Evolutionary conservation across 1,284 basidiomycete species (phyloP).

Genomic region (Ceraceosorus guamensis): DNA sequence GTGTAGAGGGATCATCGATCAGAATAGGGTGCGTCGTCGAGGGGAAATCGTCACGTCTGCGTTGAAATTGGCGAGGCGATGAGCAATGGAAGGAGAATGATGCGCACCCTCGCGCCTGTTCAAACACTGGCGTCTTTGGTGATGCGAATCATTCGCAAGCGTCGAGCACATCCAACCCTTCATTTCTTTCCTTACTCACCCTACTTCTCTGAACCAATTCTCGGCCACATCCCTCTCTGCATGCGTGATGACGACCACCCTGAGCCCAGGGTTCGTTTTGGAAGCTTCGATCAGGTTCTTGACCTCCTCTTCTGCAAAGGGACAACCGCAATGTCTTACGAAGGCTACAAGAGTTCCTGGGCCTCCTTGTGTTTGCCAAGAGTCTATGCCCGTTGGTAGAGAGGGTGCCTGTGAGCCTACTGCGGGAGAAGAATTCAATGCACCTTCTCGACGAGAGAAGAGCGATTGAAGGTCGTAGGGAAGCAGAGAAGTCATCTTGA

Average conservation of each 20-base stretch:
- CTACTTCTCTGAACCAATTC: constrained; percentile 12
- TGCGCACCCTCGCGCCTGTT: too few species aligned
- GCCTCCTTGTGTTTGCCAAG: not conserved
- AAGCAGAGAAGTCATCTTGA: constrained; percentile 6
- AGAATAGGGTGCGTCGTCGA: constrained; percentile 5
- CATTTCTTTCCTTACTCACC: constrained; percentile 5
- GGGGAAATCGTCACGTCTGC: constrained; percentile 2
- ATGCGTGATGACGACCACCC: constrained; percentile 15
- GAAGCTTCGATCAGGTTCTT: constrained; percentile 3
- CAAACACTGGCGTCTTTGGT: too few species aligned
- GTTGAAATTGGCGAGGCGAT: not conserved
- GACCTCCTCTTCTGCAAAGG: constrained; percentile 18
- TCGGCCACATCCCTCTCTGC: constrained; percentile 7
- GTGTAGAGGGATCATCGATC: constrained; percentile 8
- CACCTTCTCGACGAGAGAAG: constrained; percentile 4
- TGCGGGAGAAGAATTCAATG: not conserved
- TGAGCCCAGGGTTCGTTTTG: constrained; percentile 8
- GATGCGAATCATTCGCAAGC: not conserved
- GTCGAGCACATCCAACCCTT: not conserved
- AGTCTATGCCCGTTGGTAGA: not conserved
- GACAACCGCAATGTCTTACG: constrained; percentile 20
- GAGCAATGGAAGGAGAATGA: not conserved
- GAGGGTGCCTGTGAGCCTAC: constrained; percentile 5
- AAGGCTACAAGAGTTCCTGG: constrained; percentile 11
- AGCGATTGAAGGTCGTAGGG: constrained; percentile 12